Evolutionary conservation across 257 asterid species (phyloP).

Genomic region (Solanum neorickii): DNA sequence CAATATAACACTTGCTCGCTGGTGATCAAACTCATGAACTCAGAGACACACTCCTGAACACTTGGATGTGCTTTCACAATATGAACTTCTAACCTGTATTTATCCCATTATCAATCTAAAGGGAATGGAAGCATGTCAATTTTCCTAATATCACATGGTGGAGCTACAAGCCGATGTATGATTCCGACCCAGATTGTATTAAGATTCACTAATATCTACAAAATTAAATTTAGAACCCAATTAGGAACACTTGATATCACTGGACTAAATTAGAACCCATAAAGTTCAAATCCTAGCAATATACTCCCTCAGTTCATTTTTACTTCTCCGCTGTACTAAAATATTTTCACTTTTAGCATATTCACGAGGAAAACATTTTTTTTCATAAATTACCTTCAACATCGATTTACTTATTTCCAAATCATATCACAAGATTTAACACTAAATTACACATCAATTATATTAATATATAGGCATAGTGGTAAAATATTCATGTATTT

Average conservation of each 20-base stretch:
- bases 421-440: neutral
- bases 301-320: neutral
- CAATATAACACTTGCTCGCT: conserved; percentile 36
- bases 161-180: neutral
- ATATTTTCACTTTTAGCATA: neutral
- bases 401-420: neutral
- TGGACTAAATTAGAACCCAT: neutral
- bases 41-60: neutral
- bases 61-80: neutral
- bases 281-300: neutral
- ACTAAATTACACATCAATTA: neutral
- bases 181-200: neutral
- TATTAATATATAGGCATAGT: neutral
- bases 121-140: neutral
- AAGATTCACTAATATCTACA: neutral
- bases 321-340: neutral
- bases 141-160: neutral
- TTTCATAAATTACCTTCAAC: neutral
- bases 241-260: neutral
- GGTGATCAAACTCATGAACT: conserved; percentile 36
- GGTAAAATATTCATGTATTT: neutral
- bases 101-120: neutral
- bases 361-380: neutral
- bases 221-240: neutral
- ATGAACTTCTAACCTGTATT: neutral